phyloP scores from a whole-genome alignment of 2,329 filamentous ascomycete genomes.

The Trichoderma brevicompactum region DNA sequence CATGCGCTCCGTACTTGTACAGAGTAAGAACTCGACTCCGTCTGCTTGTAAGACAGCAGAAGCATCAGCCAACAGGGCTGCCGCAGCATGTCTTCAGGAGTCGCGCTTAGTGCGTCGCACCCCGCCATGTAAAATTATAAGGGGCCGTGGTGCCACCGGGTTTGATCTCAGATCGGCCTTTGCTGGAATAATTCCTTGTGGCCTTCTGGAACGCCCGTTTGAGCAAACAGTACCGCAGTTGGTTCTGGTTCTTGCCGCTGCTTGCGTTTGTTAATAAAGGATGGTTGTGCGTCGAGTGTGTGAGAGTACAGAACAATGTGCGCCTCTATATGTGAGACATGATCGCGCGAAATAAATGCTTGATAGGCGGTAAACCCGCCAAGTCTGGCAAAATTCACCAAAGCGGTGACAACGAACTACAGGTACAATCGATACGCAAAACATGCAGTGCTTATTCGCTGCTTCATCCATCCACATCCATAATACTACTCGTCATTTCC shows the following conservation, averaged over 20 bases:
- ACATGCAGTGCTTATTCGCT: too few species aligned
- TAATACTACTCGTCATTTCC: too few species aligned
- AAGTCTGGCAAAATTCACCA: background rate
- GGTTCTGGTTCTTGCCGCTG: too few species aligned
- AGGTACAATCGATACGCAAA: background rate
- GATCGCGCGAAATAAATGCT: too few species aligned
- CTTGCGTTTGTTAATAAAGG: too few species aligned
- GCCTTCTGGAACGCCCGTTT: slow-evolving; percentile 6
- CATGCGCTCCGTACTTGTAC: background rate
- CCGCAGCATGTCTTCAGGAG: slow-evolving; percentile 24
- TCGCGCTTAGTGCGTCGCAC: slow-evolving; percentile 15
- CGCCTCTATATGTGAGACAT: too few species aligned
- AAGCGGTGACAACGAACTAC: background rate
- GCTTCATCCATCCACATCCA: too few species aligned
- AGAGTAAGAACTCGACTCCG: background rate
- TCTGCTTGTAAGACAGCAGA: background rate
- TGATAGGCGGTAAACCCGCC: background rate
- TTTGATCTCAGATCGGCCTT: slow-evolving; percentile 27
- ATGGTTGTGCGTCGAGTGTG: too few species aligned
- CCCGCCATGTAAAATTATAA: slow-evolving; percentile 27
- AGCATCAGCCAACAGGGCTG: slow-evolving; percentile 19
- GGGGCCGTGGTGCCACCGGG: slow-evolving; percentile 6
- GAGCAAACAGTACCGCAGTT: background rate
- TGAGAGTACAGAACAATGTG: too few species aligned
- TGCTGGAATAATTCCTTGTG: background rate